Percentiles rank a stretch among this genome's conserved stretches.
phyloP scores from a whole-genome alignment of 2,329 filamentous ascomycete species.

The Botrytis cinerea region DNA sequence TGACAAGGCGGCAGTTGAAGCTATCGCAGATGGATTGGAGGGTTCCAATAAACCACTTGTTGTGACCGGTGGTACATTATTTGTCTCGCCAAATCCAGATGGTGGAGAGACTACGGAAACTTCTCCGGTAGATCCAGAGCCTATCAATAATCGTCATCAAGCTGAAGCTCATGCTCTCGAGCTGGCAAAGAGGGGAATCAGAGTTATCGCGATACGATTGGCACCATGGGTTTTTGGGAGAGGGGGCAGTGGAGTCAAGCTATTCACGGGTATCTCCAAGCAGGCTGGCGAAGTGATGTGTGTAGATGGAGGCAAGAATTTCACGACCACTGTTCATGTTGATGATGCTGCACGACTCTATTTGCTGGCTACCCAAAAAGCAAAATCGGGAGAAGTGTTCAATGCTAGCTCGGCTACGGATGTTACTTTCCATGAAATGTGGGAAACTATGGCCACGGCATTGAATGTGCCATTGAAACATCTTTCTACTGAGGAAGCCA shows the following conservation, averaged over 20 bases:
- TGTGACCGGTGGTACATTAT: constrained; percentile 42
- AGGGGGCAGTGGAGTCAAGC: constrained; percentile 41
- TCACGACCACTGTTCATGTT: constrained; percentile 45
- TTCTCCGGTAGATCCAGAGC: constrained; percentile 27
- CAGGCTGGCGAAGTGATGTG: constrained; percentile 39
- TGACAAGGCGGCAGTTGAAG: constrained; percentile 44
- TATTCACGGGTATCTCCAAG: constrained; percentile 42
- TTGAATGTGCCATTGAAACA: constrained; percentile 27
- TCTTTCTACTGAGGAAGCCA: background rate
- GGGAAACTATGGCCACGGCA: constrained; percentile 38
- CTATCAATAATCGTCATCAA: constrained; percentile 36
- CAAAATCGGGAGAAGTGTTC: constrained; percentile 42
- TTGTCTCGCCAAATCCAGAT: constrained; percentile 35
- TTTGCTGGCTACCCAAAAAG: constrained; percentile 44
- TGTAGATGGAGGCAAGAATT: constrained; percentile 40
- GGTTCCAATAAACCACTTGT: constrained; percentile 45
- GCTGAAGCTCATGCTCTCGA: constrained; percentile 42
- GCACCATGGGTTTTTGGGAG: constrained; percentile 50
- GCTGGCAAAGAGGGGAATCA: constrained; percentile 41
- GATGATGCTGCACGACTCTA: constrained; percentile 49
- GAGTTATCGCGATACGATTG: constrained; percentile 44
- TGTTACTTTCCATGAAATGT: constrained; percentile 42
- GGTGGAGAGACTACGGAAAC: constrained; percentile 41
- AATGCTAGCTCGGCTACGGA: constrained; percentile 42
- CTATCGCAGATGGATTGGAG: constrained; percentile 43